Percentiles rank a stretch among this genome's conserved stretches.
phyloP scores from a whole-genome alignment of 148 eudicot species.

The Heliamphora exappendiculata region DNA sequence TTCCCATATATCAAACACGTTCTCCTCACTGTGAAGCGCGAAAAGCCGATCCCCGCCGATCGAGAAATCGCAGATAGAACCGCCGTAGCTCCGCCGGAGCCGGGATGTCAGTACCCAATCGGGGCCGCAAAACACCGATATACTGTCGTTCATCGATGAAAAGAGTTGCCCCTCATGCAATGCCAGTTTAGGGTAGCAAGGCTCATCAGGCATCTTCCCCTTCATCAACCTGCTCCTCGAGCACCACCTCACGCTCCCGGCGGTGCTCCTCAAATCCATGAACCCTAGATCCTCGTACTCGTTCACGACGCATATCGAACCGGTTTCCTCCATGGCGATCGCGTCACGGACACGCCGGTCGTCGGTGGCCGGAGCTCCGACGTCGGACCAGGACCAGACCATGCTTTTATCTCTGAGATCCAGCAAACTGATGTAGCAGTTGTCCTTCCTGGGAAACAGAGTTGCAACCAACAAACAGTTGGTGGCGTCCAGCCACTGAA shows the following conservation, averaged over 20 bases:
- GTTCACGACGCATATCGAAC: constrained; percentile 67
- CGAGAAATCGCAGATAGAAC: constrained; percentile 85
- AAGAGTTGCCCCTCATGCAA: constrained; percentile 66
- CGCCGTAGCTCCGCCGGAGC: constrained; percentile 54
- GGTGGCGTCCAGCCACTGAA: constrained; percentile 64
- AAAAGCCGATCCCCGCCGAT: constrained; percentile 84
- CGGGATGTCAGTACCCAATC: constrained; percentile 87
- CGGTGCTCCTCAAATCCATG: constrained; percentile 59
- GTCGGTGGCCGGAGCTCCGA: constrained; percentile 35
- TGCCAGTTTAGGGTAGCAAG: constrained; percentile 80
- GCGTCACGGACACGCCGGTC: constrained; percentile 77
- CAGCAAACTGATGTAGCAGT: constrained; percentile 75
- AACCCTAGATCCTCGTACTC: constrained; percentile 89
- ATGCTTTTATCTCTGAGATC: constrained; percentile 65
- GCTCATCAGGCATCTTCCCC: constrained; percentile 59
- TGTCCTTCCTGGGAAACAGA: constrained; percentile 70
- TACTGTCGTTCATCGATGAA: constrained; percentile 72
- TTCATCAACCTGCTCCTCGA: constrained; percentile 64
- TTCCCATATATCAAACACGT: constrained; percentile 93
- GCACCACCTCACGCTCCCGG: constrained; percentile 68
- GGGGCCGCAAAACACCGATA: constrained; percentile 76
- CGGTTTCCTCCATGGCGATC: constrained; percentile 65
- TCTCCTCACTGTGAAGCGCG: constrained; percentile 79
- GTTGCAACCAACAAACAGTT: constrained; percentile 74
- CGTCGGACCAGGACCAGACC: constrained; percentile 88